Evolutionary conservation across 805 yeast species (phyloP).

Genomic region (Candida dendrica): DNA sequence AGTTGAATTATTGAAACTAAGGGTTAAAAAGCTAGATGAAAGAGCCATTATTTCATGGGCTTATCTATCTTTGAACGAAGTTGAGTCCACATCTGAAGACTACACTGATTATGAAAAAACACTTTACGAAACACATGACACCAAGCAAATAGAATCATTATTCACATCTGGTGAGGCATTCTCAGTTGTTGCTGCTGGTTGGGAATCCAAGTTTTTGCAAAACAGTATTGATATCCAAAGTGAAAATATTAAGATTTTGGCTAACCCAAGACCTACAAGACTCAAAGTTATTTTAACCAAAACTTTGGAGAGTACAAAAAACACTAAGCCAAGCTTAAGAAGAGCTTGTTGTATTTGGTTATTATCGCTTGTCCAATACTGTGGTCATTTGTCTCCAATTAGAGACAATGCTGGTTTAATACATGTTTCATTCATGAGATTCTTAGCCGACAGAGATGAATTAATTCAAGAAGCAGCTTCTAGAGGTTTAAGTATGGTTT

Average conservation of each 20-base stretch:
- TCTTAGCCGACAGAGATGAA: conserved; percentile 77
- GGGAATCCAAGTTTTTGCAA: conserved; percentile 54
- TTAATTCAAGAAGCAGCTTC: conserved; percentile 89
- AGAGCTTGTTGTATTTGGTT: conserved; percentile 83
- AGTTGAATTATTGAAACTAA: conserved; percentile 24
- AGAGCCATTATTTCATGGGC: conserved; percentile 50
- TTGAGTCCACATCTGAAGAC: conserved; percentile 20
- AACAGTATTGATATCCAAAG: conserved; percentile 50
- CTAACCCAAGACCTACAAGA: conserved; percentile 9
- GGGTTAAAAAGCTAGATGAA: conserved; percentile 53
- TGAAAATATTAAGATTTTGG: conserved; percentile 5
- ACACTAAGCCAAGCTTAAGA: conserved; percentile 68
- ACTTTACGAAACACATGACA: conserved; percentile 50
- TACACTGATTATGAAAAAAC: conserved; percentile 24
- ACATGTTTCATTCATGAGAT: conserved; percentile 70
- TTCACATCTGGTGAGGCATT: conserved; percentile 84
- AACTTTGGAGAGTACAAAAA: conserved; percentile 45
- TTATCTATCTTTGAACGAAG: conserved; percentile 36
- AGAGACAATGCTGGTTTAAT: conserved; percentile 44
- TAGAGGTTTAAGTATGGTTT: conserved; percentile 75
- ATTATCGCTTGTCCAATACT: conserved; percentile 69
- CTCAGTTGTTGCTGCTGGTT: conserved; percentile 63
- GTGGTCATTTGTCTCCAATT: conserved; percentile 41
- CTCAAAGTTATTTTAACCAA: conserved; percentile 31
- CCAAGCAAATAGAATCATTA: conserved; percentile 69